These are phyloP conservation scores for Triticum timopheevii DNA, from an alignment of 176 grass and related monocot genomes.

Conservation along the genomic window DNA sequence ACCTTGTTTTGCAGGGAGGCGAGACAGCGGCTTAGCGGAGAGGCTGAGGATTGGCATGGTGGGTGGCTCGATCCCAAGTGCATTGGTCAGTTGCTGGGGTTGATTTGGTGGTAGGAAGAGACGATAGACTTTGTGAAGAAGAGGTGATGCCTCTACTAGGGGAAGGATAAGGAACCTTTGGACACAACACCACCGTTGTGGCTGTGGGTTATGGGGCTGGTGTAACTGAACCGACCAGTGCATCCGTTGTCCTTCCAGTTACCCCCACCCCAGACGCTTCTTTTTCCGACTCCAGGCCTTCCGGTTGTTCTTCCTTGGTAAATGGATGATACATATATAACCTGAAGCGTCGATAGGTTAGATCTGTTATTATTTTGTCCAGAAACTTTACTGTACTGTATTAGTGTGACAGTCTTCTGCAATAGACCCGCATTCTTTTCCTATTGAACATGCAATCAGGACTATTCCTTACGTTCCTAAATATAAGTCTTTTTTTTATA, in stretches of 20 bases:
- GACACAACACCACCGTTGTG: neutral
- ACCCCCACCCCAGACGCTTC: too few species aligned
- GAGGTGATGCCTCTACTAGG: neutral
- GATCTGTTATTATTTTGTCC: neutral
- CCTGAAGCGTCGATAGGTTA: accelerated
- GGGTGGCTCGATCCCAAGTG: neutral
- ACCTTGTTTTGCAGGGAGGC: neutral
- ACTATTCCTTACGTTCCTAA: too few species aligned
- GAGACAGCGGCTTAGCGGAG: conserved; percentile 18
- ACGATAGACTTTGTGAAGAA: neutral
- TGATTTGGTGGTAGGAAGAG: neutral
- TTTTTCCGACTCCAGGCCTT: too few species aligned
- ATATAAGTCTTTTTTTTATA: too few species aligned
- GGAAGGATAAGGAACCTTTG: conserved; percentile 32
- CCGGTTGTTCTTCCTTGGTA: too few species aligned
- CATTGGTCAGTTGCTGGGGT: neutral
- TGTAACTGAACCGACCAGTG: too few species aligned
- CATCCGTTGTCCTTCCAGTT: too few species aligned
- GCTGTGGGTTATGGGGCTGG: neutral
- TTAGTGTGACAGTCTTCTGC: too few species aligned
- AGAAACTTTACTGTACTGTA: neutral
- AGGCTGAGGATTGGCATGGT: conserved; percentile 14
- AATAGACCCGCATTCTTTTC: neutral
- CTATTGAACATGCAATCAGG: neutral
- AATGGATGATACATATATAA: too few species aligned